Conservation (phyloP, 169 alveolate genomes). For the Haemoproteus tartakovskyi region DNA sequence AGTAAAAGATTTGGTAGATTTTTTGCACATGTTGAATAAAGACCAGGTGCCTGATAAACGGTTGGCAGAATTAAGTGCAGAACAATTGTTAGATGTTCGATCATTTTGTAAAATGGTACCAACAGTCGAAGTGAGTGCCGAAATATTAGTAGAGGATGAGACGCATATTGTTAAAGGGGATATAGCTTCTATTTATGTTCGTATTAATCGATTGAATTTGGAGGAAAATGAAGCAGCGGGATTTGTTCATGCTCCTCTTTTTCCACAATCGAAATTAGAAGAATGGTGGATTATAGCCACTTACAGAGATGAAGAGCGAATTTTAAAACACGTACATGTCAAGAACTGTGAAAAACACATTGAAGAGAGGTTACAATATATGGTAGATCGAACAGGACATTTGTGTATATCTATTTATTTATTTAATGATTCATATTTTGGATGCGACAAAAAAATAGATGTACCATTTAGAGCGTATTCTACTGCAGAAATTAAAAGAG, state of each 20-base stretch:
- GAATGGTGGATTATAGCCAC: conserved; percentile 86
- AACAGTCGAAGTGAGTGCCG: conserved; percentile 74
- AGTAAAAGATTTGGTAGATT: conserved; percentile 79
- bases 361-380: conserved; percentile 73
- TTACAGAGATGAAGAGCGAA: conserved; percentile 70
- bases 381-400: conserved; percentile 78
- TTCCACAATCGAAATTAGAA: conserved; percentile 86
- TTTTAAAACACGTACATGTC: conserved; percentile 73
- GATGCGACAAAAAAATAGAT: conserved; percentile 73
- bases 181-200: conserved; percentile 82
- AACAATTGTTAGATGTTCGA: conserved; percentile 79
- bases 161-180: conserved; percentile 87
- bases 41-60: conserved; percentile 81
- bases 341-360: conserved; percentile 74
- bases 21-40: conserved; percentile 79
- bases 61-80: conserved; percentile 74
- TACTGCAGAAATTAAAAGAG: conserved; percentile 69
- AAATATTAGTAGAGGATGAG: conserved; percentile 84
- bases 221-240: conserved; percentile 83
- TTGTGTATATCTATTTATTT: conserved; percentile 71
- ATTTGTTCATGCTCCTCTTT: conserved; percentile 87
- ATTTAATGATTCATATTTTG: conserved; percentile 79
- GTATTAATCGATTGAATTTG: conserved; percentile 78
- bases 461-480: conserved; percentile 70
- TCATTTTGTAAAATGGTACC: conserved; percentile 82